Conservation (phyloP, 441 rosid genomes). For the Corymbia citriodora region DNA sequence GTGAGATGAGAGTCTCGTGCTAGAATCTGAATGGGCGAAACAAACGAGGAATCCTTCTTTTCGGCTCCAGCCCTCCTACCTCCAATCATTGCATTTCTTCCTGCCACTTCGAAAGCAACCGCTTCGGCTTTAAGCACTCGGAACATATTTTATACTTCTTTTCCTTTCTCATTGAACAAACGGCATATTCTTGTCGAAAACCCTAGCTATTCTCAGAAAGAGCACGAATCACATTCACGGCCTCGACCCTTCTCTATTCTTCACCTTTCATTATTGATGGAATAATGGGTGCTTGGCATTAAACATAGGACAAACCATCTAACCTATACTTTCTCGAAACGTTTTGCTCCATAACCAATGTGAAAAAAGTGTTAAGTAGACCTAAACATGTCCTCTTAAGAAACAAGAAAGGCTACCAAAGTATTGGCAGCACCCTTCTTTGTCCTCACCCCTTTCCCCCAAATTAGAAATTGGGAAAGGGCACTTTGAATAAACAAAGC, state of each 20-base stretch:
- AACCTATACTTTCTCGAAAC: background rate
- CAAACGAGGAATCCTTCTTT: background rate
- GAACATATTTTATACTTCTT: background rate
- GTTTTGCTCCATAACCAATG: background rate
- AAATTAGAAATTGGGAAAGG: background rate
- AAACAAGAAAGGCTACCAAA: background rate
- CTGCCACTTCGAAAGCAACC: background rate
- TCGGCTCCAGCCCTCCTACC: background rate
- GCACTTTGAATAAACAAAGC: background rate
- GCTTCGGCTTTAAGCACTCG: background rate
- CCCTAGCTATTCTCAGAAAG: background rate
- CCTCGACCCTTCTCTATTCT: background rate
- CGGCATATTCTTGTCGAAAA: rapidly evolving
- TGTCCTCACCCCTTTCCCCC: background rate
- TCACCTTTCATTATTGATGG: background rate
- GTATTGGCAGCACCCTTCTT: background rate
- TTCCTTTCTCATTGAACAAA: background rate
- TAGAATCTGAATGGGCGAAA: rapidly evolving
- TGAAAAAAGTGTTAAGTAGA: background rate
- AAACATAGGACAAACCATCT: background rate
- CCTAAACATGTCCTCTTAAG: background rate
- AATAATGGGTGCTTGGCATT: background rate
- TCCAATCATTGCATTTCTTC: background rate
- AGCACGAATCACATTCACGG: background rate
- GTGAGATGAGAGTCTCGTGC: background rate